These are phyloP conservation scores for Puccinia sorghi DNA, from an alignment of 1,284 basidiomycete species.

Conservation along the genomic window DNA sequence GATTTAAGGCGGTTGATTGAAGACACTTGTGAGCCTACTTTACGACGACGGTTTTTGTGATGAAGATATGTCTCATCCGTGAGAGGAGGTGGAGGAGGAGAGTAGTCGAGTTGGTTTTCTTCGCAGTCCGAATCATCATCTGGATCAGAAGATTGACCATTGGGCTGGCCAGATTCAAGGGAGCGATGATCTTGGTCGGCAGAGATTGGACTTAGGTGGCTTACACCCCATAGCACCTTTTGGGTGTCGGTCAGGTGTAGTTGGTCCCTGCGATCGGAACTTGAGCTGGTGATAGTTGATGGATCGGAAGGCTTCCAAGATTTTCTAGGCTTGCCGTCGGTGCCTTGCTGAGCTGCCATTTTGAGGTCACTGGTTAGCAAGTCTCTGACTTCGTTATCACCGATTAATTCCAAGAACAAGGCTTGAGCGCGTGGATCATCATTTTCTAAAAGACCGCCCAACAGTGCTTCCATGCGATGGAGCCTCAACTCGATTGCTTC, in stretches of 20 bases:
- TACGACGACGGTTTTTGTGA: conserved; percentile 21
- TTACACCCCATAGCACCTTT: conserved; percentile 16
- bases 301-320: conserved; percentile 52
- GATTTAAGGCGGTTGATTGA: conserved; percentile 13
- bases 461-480: conserved; percentile 79
- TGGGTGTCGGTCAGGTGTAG: conserved; percentile 48
- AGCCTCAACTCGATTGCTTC: conserved; percentile 82
- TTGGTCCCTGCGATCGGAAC: conserved; percentile 3
- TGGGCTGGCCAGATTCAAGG: conserved; percentile 32
- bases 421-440: conserved; percentile 68
- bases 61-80: conserved; percentile 5
- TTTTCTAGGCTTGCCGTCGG: conserved; percentile 52
- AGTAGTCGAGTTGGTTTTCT: conserved; percentile 16
- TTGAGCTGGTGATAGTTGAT: background rate
- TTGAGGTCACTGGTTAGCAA: conserved; percentile 55
- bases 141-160: background rate
- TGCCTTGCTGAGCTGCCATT: conserved; percentile 51
- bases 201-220: conserved; percentile 26
- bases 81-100: conserved; percentile 11
- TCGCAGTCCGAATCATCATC: conserved; percentile 28
- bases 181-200: background rate
- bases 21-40: conserved; percentile 4
- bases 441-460: conserved; percentile 69
- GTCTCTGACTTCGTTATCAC: conserved; percentile 56
- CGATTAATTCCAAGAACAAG: conserved; percentile 65